phyloP scores from a whole-genome alignment of 805 yeast species.

The Starmerella bombicola region DNA sequence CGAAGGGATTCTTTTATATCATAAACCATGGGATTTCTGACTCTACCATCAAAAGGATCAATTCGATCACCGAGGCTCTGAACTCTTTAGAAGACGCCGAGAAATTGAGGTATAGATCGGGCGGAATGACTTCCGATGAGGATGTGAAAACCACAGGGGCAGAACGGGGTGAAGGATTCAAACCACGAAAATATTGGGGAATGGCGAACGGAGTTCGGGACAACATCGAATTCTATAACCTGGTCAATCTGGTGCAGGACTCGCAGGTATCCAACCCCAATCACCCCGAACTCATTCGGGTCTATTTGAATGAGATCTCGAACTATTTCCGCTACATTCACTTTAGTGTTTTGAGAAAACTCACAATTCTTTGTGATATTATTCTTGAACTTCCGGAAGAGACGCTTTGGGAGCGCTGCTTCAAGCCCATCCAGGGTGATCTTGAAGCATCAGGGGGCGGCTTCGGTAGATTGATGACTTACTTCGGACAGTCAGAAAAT shows the following conservation, averaged over 20 bases:
- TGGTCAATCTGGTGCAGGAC: conserved; percentile 33
- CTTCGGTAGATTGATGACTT: conserved; percentile 32
- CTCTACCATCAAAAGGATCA: conserved; percentile 29
- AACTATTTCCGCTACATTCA: conserved; percentile 34
- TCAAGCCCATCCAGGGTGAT: conserved; percentile 29
- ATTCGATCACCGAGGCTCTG: conserved; percentile 34
- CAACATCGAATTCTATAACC: conserved; percentile 36
- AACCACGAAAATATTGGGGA: conserved; percentile 40
- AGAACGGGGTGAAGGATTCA: conserved; percentile 38
- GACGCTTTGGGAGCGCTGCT: conserved; percentile 31
- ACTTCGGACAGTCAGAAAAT: conserved; percentile 29
- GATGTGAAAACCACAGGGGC: conserved; percentile 31
- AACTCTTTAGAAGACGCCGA: conserved; percentile 34
- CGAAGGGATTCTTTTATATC: conserved; percentile 36
- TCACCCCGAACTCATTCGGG: conserved; percentile 34
- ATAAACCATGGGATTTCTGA: conserved; percentile 33
- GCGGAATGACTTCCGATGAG: conserved; percentile 30
- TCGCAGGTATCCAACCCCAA: conserved; percentile 25
- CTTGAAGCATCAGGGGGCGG: conserved; percentile 32
- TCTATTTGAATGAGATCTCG: conserved; percentile 33
- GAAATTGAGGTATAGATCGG: conserved; percentile 33
- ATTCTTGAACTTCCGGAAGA: conserved; percentile 40
- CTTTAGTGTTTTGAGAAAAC: conserved; percentile 29
- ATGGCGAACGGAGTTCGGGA: conserved; percentile 36
- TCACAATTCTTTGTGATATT: conserved; percentile 34